phyloP scores from a whole-genome alignment of 306 rosid genomes.

The Cicer bijugum region DNA sequence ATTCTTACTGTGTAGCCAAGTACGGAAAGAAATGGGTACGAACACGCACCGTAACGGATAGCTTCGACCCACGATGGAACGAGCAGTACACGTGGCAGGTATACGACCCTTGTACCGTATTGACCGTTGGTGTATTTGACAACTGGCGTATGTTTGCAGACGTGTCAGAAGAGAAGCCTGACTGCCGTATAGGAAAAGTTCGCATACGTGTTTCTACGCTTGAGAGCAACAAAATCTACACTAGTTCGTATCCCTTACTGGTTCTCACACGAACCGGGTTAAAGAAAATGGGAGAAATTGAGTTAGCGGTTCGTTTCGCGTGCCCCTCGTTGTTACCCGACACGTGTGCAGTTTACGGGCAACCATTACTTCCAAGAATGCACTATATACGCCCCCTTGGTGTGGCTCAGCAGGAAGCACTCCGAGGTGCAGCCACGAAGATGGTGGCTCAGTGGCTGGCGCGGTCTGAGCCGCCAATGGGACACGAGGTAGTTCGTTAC shows the following conservation, averaged over 20 bases:
- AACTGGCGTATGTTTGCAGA: conserved; percentile 66
- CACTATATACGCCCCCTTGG: conserved; percentile 92
- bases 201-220: conserved; percentile 88
- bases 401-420: conserved; percentile 82
- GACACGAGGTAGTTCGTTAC: conserved; percentile 84
- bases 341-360: conserved; percentile 72
- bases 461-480: conserved; percentile 82
- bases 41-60: conserved; percentile 74
- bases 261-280: conserved; percentile 64
- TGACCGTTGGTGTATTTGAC: conserved; percentile 78
- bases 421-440: conserved; percentile 78
- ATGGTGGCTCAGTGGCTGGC: conserved; percentile 86
- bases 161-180: conserved; percentile 48
- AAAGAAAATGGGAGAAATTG: conserved; percentile 91
- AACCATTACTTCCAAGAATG: conserved; percentile 83
- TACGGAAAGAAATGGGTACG: conserved; percentile 91
- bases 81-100: conserved; percentile 97
- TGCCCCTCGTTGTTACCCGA: conserved; percentile 80
- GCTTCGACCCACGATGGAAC: conserved; percentile 89
- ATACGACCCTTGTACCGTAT: conserved; percentile 77
- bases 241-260: conserved; percentile 73
- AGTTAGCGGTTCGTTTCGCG: conserved; percentile 79
- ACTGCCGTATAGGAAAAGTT: conserved; percentile 68
- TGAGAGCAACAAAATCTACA: conserved; percentile 81
- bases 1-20: conserved; percentile 85